Conservation (phyloP, 441 rosid genomes). For the Metrosideros polymorpha region DNA sequence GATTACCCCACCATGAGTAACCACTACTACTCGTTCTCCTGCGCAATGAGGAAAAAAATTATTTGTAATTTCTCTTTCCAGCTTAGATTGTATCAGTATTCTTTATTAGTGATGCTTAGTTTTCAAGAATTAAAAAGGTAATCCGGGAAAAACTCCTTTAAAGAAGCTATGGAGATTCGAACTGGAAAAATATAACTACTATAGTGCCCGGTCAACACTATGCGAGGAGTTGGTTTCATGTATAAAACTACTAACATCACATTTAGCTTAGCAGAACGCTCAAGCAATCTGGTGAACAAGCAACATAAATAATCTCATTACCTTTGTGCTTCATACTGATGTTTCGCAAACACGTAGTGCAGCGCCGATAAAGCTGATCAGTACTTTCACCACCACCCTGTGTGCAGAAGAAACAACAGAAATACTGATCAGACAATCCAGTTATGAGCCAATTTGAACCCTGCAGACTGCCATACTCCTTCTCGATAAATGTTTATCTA, state of each 20-base stretch:
- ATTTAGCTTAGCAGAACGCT: not conserved
- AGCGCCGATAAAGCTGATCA: not conserved
- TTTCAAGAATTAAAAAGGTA: not conserved
- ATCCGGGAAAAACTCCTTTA: not conserved
- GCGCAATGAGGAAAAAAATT: not conserved
- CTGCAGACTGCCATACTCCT: not conserved
- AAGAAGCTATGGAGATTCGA: not conserved
- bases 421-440: not conserved
- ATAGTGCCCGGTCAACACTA: not conserved
- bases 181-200: not conserved
- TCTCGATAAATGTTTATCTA: not conserved
- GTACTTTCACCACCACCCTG: slow-evolving; percentile 40
- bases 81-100: not conserved
- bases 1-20: slow-evolving; percentile 73
- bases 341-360: not conserved
- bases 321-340: not conserved
- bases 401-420: not conserved
- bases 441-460: not conserved
- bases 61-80: not conserved
- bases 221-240: not conserved
- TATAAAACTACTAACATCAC: not conserved
- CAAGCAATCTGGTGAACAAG: not conserved
- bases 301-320: not conserved
- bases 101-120: not conserved
- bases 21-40: slow-evolving; percentile 63